Evolutionary conservation across 306 rosid species (phyloP).

Genomic region (Dryas octopetala): DNA sequence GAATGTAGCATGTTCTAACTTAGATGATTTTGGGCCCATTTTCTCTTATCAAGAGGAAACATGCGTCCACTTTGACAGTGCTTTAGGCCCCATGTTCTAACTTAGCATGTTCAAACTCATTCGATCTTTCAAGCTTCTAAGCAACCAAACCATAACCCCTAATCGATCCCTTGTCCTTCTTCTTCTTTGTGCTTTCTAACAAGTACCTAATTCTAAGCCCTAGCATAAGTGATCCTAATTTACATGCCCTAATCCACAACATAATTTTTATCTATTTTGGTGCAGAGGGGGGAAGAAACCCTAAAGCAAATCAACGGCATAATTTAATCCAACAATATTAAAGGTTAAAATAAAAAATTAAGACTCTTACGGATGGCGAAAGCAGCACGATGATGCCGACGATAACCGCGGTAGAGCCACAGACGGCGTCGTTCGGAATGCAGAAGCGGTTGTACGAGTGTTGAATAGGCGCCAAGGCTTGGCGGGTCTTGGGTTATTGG

Average conservation of each 20-base stretch:
- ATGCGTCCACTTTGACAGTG: not conserved
- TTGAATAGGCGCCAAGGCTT: not conserved
- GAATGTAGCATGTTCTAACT: not conserved
- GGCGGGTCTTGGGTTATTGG: not conserved
- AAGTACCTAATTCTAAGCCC: no score
- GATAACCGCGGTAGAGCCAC: not conserved
- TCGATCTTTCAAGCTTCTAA: not conserved
- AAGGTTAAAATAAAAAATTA: not conserved
- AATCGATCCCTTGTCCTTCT: not conserved
- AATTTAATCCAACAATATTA: not conserved
- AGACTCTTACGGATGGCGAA: not conserved
- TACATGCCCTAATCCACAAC: not conserved
- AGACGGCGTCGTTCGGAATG: slow-evolving; percentile 5
- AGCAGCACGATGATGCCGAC: not conserved
- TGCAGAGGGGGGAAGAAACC: not conserved
- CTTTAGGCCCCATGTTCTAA: not conserved
- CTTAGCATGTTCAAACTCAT: not conserved
- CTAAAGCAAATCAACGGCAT: not conserved
- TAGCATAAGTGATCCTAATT: not conserved
- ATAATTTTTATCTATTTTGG: not conserved
- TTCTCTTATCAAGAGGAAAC: no score
- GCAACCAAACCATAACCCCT: no score
- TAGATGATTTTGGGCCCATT: no score
- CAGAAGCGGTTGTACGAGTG: not conserved
- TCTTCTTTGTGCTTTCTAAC: not conserved